A percentile compares a stretch with the other conserved stretches of the same genome.
Evolutionary conservation across 2,329 filamentous ascomycete species (phyloP).

Genomic region (Septoria petroselini): DNA sequence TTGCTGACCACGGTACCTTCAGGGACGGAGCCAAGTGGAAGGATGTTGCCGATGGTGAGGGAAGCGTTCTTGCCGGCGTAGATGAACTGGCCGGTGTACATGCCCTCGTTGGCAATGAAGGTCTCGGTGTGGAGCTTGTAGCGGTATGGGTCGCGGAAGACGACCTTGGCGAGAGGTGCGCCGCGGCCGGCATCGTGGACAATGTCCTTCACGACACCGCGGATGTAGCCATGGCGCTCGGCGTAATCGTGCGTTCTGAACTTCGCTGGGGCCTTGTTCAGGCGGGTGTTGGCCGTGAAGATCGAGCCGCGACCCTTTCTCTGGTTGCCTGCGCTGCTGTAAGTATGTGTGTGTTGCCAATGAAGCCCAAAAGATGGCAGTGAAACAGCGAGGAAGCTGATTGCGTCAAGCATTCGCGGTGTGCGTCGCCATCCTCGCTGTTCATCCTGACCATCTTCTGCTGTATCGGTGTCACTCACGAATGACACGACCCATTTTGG

Average conservation of each 20-base stretch:
- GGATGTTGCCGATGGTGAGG: slow-evolving; percentile 95
- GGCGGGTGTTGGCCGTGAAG: slow-evolving; percentile 58
- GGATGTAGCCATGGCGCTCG: slow-evolving; percentile 81
- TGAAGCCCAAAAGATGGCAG: slow-evolving; percentile 5
- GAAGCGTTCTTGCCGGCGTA: slow-evolving; percentile 99
- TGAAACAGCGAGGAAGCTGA: slow-evolving; percentile 1
- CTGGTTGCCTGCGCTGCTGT: slow-evolving; percentile 66
- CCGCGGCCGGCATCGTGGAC: slow-evolving; percentile 98
- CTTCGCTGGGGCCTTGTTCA: slow-evolving; percentile 92
- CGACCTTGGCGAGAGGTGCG: slow-evolving; percentile 93
- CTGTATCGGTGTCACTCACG: slow-evolving; percentile 13
- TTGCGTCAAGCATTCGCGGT: slow-evolving; percentile 6
- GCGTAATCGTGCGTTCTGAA: slow-evolving; percentile 94
- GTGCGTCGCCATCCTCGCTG: slow-evolving; percentile 4
- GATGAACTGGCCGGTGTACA: slow-evolving; percentile 99
- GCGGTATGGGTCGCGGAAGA: slow-evolving; percentile 96
- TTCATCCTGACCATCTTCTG: slow-evolving; percentile 5
- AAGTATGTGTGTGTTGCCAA: slow-evolving; percentile 12
- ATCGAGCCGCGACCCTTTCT: slow-evolving; percentile 72
- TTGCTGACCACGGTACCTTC: slow-evolving; percentile 99
- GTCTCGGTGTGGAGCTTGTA: slow-evolving; percentile 98
- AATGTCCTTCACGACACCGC: slow-evolving; percentile 97
- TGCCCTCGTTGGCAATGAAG: slow-evolving; percentile 99
- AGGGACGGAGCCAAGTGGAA: slow-evolving; percentile 88
- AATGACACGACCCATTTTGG: slow-evolving; percentile 20